Base-by-base conservation (phyloP, 345 rosid species). In the Camelina sativa region DNA sequence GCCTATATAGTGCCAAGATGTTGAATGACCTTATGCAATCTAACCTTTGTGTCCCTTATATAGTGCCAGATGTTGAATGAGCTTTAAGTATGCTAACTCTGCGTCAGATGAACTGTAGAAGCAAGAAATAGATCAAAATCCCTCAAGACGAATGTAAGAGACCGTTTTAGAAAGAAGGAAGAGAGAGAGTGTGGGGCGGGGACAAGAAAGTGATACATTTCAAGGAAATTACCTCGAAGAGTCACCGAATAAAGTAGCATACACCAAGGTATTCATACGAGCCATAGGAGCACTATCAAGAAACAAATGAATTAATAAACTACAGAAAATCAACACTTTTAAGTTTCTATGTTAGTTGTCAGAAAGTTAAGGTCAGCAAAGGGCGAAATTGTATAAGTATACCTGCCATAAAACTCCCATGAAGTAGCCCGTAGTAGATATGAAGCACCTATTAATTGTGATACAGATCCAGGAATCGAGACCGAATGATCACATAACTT, bases 401-500 rank as follows among this genome's bases (percentile, higher is more conserved):
- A 95, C 99, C 99, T 92, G 85, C 98, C 99, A 86, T 92, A 92
- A 72, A 86, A 81, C 84, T 95, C 99, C 98, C 98, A 95, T 77
- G 94, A 86, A 65, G 96, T 86, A 74, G 98, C 90, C 73, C 96
- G 96, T 67, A 90, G 84, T 62, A 95, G 78, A 81, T 95, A 90
- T 4, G 98, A 95, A 82, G 97, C 87, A 75, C 97, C 97, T 71
- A 92, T 72, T 77, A 86, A 77, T 76, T 89, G 97, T 80, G 87
- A 66, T 72, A 95, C 96, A 64, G 97, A 92, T 80, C 87, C 88
- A 62, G 97, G 97, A 79, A 92, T 80, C 11, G 97, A 84, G 81
- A 89, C 86, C 66, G 87, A 84, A 73, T 90, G 96, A 65, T 85
- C 82, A 84, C 80, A 87, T 63, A 87, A 85, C 66, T 82, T 85